These are phyloP conservation scores for Pyrrhoderma noxium DNA, from an alignment of 1,284 basidiomycete genomes.

Conservation along the genomic window DNA sequence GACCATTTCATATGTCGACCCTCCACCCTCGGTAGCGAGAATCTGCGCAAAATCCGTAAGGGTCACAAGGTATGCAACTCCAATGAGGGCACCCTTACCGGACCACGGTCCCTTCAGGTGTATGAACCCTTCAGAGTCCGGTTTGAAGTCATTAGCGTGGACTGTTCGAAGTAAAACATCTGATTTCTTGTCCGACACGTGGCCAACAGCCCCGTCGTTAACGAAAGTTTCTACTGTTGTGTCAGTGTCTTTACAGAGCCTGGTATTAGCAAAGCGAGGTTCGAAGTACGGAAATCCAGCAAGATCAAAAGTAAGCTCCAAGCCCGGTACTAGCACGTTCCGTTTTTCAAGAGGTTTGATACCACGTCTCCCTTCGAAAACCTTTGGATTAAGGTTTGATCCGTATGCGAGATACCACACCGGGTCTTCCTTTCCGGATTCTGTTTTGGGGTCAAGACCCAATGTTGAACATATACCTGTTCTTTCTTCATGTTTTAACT, in stretches of 20 bases:
- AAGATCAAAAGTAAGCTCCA: slow-evolving; percentile 18
- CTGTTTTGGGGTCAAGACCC: background rate
- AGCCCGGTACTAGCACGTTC: slow-evolving; percentile 13
- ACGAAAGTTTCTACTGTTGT: no score
- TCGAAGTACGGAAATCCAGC: slow-evolving; percentile 18
- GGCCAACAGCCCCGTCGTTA: background rate
- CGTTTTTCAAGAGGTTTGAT: slow-evolving; percentile 12
- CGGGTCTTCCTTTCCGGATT: background rate
- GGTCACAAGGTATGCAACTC: slow-evolving; percentile 18
- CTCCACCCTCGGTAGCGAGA: slow-evolving; percentile 17
- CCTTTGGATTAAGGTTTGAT: slow-evolving; percentile 16
- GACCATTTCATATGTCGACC: slow-evolving; percentile 13
- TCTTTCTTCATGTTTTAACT: background rate
- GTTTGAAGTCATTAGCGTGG: no score
- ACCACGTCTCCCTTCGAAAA: slow-evolving; percentile 13
- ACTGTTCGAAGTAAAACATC: background rate
- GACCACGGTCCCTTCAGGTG: slow-evolving; percentile 1
- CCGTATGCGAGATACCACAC: slow-evolving; percentile 20
- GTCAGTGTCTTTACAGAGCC: background rate
- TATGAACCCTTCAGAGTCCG: no score
- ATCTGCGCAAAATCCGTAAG: slow-evolving; percentile 15
- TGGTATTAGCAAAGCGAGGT: slow-evolving; percentile 18
- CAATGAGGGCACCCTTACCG: slow-evolving; percentile 13
- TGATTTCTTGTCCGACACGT: background rate
- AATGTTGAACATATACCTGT: background rate